Evolutionary conservation across 768 basidiomycete genomes (phyloP).

Genomic region (Pholiota microspora): DNA sequence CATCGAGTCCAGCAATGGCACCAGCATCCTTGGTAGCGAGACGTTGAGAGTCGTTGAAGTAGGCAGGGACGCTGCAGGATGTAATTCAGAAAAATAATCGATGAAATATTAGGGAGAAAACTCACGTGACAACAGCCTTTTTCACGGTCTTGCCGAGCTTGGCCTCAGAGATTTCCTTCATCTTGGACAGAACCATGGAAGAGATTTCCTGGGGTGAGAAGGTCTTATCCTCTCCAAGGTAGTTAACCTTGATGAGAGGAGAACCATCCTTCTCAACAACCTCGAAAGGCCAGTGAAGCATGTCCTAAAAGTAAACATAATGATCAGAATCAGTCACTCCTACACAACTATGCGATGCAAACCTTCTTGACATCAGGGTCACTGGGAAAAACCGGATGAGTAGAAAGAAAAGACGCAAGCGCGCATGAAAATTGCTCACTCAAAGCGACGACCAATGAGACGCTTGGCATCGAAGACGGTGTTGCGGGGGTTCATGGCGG

Average conservation of each 20-base stretch:
- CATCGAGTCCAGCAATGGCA: conserved; percentile 89
- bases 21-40: conserved; percentile 99
- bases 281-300: conserved; percentile 61
- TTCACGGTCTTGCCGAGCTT: conserved; percentile 82
- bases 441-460: conserved; percentile 92
- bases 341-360: conserved; percentile 15
- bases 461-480: conserved; percentile 99
- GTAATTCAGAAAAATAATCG: background rate
- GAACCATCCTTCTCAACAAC: conserved; percentile 97
- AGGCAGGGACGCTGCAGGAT: conserved; percentile 67
- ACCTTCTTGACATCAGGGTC: conserved; percentile 95
- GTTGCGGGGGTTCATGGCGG: conserved; percentile 97
- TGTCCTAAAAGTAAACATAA: conserved; percentile 13
- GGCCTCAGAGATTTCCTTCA: conserved; percentile 98
- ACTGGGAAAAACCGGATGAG: conserved; percentile 24
- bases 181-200: conserved; percentile 95
- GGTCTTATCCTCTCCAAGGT: conserved; percentile 91
- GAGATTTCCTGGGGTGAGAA: conserved; percentile 96
- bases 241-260: conserved; percentile 94
- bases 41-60: conserved; percentile 99
- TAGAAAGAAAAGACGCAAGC: conserved; percentile 88
- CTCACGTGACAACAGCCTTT: conserved; percentile 85
- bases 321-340: background rate
- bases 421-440: conserved; percentile 78
- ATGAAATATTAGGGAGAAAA: background rate